Evolutionary conservation across 2,329 filamentous ascomycete genomes (phyloP).

Genomic region (Capronia coronata): DNA sequence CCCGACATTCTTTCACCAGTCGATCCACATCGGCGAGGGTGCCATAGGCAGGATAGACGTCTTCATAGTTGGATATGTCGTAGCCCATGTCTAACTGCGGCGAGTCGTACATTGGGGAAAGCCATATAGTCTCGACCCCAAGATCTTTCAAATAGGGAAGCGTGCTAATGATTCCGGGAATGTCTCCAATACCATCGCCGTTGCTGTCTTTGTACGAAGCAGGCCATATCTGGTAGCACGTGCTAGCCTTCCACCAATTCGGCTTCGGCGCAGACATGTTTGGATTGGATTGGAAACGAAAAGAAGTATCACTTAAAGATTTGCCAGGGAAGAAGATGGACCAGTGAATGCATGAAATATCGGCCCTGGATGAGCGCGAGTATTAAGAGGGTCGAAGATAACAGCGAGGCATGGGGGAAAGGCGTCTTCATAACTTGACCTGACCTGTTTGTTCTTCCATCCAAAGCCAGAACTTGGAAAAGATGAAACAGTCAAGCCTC

Average conservation of each 20-base stretch:
- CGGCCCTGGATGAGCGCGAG: no score
- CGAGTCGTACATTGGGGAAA: constrained; percentile 55
- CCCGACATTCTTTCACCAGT: constrained; percentile 54
- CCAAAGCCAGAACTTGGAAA: no score
- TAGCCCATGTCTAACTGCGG: constrained; percentile 64
- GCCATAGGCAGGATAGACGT: constrained; percentile 59
- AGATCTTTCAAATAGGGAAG: constrained; percentile 33
- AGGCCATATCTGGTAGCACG: constrained; percentile 32
- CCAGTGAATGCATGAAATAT: no score
- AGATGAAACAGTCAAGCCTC: no score
- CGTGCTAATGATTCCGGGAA: constrained; percentile 31
- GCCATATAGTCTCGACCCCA: constrained; percentile 34
- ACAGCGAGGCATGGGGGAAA: no score
- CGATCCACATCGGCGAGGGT: constrained; percentile 59
- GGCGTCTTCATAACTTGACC: no score
- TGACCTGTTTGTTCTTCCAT: no score
- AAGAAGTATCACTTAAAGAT: background rate
- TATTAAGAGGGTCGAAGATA: no score
- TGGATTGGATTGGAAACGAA: background rate
- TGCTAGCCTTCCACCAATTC: constrained; percentile 26
- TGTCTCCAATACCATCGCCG: constrained; percentile 34
- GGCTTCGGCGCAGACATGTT: constrained; percentile 21
- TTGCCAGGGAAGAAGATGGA: background rate
- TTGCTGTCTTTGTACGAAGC: constrained; percentile 35
- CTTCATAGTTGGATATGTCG: constrained; percentile 62